Evolutionary conservation across 306 rosid species (phyloP), one percentile per base, ranked within the genome.

Genomic region (Begonia fuchsioides): DNA sequence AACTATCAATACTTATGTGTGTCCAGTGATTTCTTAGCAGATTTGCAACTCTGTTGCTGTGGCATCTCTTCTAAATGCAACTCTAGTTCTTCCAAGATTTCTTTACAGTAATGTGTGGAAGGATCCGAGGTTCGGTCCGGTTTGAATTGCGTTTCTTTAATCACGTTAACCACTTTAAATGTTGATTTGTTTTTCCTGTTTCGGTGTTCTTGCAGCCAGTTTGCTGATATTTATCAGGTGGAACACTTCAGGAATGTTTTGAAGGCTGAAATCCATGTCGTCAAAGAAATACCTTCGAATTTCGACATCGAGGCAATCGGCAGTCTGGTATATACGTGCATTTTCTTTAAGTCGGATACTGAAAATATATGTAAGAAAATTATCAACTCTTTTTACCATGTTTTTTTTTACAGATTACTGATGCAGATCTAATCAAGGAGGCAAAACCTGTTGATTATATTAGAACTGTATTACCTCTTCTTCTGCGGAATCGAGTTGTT

Each of bases 61-160:
- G 49, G 85, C 95, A 45, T 81, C 87, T 55, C 85, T 90, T 66
- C 94, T 90, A 12, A 90, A 90, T 62, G 83, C 92, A 58, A 90
- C 95, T 56, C 74, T 90, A 18, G 94, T 90, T 39, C 62, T 77
- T 61, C 98, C 98, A 51, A 68, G 65, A 45, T 90, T 72, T 57
- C 74, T 85, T 26, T 82, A 82, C 80, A 90, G 98, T 74, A 90
- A 82, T 39, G 95, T 90, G 17, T 90, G 98, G 98, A 90, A 82
- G 55, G 98, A 90, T 68, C 95, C 98, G 0, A 90, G 98, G 98
- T 90, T 56, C 20, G n/a, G n/a, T n/a, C n/a, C n/a, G n/a, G n/a
- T n/a, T n/a, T n/a, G 62, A 59, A 50, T 52, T 54, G 44, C 51
- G 45, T 13, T 39, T 26, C 35, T 26, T 4, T 26, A 26, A 26